phyloP scores from a whole-genome alignment of 2,329 filamentous ascomycete species.

The Ustilaginoidea virens region DNA sequence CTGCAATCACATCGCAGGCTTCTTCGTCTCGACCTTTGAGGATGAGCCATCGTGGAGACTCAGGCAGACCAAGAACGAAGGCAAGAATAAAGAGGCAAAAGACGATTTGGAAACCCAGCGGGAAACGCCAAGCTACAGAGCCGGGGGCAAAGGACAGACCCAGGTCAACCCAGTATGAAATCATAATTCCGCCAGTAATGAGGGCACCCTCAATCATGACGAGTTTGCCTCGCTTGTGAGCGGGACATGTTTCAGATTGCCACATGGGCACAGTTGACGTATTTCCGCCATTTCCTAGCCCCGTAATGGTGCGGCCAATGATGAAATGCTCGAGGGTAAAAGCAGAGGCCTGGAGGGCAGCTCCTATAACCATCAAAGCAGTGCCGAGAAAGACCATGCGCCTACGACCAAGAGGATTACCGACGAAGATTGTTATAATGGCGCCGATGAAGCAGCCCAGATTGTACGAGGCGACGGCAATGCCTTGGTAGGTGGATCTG shows the following conservation, averaged over 20 bases:
- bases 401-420: slow-evolving; percentile 44
- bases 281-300: slow-evolving; percentile 41
- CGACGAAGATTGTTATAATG: slow-evolving; percentile 50
- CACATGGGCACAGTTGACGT: slow-evolving; percentile 43
- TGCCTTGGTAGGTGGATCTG: slow-evolving; percentile 37
- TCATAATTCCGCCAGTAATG: slow-evolving; percentile 40
- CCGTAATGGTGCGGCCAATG: slow-evolving; percentile 41
- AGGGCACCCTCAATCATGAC: slow-evolving; percentile 46
- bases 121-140: slow-evolving; percentile 38
- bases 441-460: slow-evolving; percentile 48
- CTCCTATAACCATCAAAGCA: slow-evolving; percentile 40
- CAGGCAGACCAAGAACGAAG: slow-evolving; percentile 36
- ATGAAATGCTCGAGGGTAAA: slow-evolving; percentile 39
- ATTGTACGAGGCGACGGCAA: slow-evolving; percentile 40
- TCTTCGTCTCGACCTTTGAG: slow-evolving; percentile 30
- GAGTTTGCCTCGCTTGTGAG: slow-evolving; percentile 42
- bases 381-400: slow-evolving; percentile 45
- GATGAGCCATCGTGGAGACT: slow-evolving; percentile 34
- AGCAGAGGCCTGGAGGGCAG: slow-evolving; percentile 41
- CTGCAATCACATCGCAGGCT: slow-evolving; percentile 29
- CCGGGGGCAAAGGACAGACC: slow-evolving; percentile 34
- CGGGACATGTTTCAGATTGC: slow-evolving; percentile 43
- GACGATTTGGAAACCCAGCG: slow-evolving; percentile 36
- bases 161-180: slow-evolving; percentile 46
- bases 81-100: slow-evolving; percentile 43